Conservation (phyloP, 169 alveolate species). For the Plasmodium vivax region DNA sequence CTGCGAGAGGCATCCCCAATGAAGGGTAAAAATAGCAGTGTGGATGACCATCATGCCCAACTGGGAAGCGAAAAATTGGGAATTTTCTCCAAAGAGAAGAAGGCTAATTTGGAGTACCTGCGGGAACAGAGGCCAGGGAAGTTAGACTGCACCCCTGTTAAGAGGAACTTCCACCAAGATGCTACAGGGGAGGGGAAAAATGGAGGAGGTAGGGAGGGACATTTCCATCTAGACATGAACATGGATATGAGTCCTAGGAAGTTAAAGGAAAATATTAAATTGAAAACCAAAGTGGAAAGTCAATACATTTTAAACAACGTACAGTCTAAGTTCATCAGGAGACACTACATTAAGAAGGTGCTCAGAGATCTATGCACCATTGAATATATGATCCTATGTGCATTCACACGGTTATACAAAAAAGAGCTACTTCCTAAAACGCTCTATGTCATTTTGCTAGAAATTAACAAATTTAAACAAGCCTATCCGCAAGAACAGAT, state of each 20-base stretch:
- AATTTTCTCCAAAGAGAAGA: conserved; percentile 27
- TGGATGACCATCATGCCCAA: neutral
- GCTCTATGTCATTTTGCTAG: conserved; percentile 52
- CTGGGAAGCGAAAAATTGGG: neutral
- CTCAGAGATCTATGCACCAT: conserved; percentile 48
- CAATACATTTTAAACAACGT: conserved; percentile 56
- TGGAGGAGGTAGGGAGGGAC: neutral
- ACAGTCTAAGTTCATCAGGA: conserved; percentile 58
- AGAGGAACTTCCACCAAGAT: conserved; percentile 5
- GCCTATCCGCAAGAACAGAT: conserved; percentile 74
- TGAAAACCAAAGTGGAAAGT: conserved; percentile 61
- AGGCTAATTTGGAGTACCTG: conserved; percentile 22
- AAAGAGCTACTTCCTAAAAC: conserved; percentile 67
- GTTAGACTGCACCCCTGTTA: conserved; percentile 54
- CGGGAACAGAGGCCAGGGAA: conserved; percentile 34
- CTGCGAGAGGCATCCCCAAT: neutral
- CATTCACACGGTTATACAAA: conserved; percentile 58
- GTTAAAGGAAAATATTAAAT: conserved; percentile 55
- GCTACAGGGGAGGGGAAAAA: neutral
- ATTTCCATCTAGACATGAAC: conserved; percentile 17
- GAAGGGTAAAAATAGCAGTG: neutral
- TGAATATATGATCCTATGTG: conserved; percentile 69
- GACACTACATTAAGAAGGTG: conserved; percentile 65
- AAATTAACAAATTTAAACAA: conserved; percentile 68
- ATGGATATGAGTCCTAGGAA: conserved; percentile 69